These are phyloP conservation scores for Parietaria judaica DNA, from an alignment of 306 rosid species.

Conservation along the genomic window DNA sequence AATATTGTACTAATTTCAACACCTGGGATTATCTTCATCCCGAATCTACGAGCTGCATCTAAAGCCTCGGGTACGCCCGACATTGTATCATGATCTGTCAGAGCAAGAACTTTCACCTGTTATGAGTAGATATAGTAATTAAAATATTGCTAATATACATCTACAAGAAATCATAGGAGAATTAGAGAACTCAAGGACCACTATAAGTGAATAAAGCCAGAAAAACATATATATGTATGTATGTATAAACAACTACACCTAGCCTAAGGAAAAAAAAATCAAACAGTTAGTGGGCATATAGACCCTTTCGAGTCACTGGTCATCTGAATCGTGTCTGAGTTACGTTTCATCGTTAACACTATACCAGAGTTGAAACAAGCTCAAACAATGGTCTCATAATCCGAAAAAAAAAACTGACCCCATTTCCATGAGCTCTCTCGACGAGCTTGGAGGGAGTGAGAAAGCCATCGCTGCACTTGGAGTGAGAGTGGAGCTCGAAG, in stretches of 20 bases:
- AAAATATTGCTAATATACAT: conserved; percentile 8
- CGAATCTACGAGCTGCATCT: conserved; percentile 71
- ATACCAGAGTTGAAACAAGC: too few relatives aligned
- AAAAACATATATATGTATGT: too few relatives aligned
- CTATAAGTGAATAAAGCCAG: neutral
- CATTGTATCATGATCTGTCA: conserved; percentile 99
- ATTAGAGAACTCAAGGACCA: too few relatives aligned
- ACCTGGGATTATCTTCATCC: conserved; percentile 94
- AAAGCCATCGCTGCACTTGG: conserved; percentile 93
- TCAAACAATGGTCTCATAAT: neutral
- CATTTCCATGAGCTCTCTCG: conserved; percentile 74
- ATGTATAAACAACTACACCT: too few relatives aligned
- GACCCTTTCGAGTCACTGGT: too few relatives aligned
- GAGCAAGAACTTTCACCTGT: conserved; percentile 99
- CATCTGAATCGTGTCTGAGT: neutral
- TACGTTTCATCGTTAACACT: neutral
- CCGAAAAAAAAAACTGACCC: conserved; percentile 46
- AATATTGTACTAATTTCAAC: conserved; percentile 85
- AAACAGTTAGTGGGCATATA: too few relatives aligned
- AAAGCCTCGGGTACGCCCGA: conserved; percentile 86
- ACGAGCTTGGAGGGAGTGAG: conserved; percentile 80
- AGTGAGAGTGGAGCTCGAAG: conserved; percentile 86
- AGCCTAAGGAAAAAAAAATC: too few relatives aligned
- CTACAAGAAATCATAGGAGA: conserved; percentile 9
- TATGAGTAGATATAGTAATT: conserved; percentile 49